Evolutionary conservation across 1,284 basidiomycete genomes (phyloP), one percentile per base, ranked within the genome.

Genomic region (Microbotryum saponariae): DNA sequence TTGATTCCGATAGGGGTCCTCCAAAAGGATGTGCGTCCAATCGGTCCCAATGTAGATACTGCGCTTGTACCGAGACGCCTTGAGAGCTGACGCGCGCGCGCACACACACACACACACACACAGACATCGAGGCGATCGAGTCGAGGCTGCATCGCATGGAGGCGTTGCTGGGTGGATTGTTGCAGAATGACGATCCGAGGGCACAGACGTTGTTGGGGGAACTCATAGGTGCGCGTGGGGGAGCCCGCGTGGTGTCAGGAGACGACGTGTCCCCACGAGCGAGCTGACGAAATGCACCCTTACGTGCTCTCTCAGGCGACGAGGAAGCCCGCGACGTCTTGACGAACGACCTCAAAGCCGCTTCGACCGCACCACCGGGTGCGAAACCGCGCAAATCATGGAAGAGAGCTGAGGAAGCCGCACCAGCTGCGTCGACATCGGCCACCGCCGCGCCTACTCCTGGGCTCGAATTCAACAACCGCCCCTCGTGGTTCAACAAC

Each of bases 51-150:
- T 4, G 37, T 42, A 42, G 37, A 3, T 3, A 42, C 12, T 44
- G 23, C 20, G 52, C 2, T 27, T 20, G 2, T 44, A 20, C 23
- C 1, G 42, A 21, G 42, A 2, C 23, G n/a, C 25, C 6, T 23
- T 10, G 27, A 10, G 42, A 49, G 9, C 42, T 49, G 29, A 50
- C 42, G 37, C 2, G 37, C 37, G 37, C 2, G 31, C 88, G 88
- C 9, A 88, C 88, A 16, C 37, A 42, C 89, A 89, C 72, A 89
- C 9, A 88, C 88, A 16, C 37, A 42, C 89, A 89, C 72, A 89
- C 89, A 3, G 91, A 91, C 78, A 91, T 91, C 73, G 88, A 91
- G 73, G 88, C 88, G 29, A 89, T 91, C 71, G 89, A 91, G 74
- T 87, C 87, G 14, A 83, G 89, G 14, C 78, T 91, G 12, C 89